phyloP scores from a whole-genome alignment of 2,329 filamentous ascomycete genomes.

The Calonectria pteridis region DNA sequence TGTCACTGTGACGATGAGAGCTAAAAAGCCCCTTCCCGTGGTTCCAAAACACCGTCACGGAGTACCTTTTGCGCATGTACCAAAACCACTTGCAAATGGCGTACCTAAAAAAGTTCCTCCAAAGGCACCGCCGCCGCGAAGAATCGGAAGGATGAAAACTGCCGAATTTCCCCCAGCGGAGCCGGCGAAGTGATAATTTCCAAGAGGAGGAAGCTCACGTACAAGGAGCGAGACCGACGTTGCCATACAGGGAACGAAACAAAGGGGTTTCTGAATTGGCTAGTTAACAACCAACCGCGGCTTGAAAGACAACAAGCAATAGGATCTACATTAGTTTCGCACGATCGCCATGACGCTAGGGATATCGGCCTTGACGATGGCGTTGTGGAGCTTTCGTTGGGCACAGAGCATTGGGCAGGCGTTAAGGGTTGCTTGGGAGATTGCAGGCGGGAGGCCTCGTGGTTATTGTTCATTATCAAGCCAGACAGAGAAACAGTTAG shows the following conservation, averaged over 20 bases:
- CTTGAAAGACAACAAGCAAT: background rate
- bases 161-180: constrained; percentile 48
- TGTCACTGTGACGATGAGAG: constrained; percentile 43
- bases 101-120: constrained; percentile 57
- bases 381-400: constrained; percentile 31
- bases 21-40: constrained; percentile 64
- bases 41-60: constrained; percentile 71
- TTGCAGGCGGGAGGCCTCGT: constrained; percentile 23
- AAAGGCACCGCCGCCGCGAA: constrained; percentile 60
- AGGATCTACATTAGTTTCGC: background rate
- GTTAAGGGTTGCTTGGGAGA: constrained; percentile 25
- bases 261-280: background rate
- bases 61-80: constrained; percentile 55
- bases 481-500: background rate
- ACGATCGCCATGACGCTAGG: constrained; percentile 15
- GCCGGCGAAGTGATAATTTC: constrained; percentile 39
- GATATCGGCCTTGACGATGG: constrained; percentile 21
- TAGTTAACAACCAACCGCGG: background rate
- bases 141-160: constrained; percentile 57
- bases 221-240: background rate
- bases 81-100: constrained; percentile 46
- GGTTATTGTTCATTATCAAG: constrained; percentile 11
- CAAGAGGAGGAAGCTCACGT: constrained; percentile 31
- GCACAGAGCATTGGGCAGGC: constrained; percentile 29
- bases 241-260: background rate